Conservation (phyloP, 2,329 filamentous ascomycete genomes). For the Stemphylium beticola region DNA sequence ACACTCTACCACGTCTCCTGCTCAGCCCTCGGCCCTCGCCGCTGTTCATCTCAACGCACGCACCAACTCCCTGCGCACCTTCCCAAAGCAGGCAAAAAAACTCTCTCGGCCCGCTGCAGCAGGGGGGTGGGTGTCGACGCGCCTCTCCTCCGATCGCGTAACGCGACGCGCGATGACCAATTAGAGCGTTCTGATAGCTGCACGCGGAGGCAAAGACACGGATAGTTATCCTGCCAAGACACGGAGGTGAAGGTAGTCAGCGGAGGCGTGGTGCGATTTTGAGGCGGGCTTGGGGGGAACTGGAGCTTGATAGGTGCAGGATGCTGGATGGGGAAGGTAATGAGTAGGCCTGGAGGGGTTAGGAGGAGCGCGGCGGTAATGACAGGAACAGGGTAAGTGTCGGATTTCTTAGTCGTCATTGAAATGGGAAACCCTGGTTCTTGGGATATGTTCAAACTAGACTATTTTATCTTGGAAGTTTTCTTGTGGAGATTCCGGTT, state of each 20-base stretch:
- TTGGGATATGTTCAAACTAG: background rate
- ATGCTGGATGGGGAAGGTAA: background rate
- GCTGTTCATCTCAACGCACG: constrained; percentile 4
- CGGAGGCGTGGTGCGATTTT: background rate
- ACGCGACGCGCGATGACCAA: background rate
- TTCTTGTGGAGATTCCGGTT: no score
- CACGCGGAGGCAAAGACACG: background rate
- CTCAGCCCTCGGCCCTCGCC: constrained; percentile 9
- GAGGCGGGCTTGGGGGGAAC: no score
- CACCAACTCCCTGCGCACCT: constrained; percentile 15
- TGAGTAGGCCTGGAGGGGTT: no score
- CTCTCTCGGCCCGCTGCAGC: constrained; percentile 5
- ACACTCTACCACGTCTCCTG: background rate
- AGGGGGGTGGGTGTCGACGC: no score
- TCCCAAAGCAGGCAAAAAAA: constrained; percentile 14
- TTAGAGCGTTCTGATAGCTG: background rate
- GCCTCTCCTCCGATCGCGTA: no score
- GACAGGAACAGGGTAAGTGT: background rate
- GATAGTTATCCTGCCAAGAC: background rate
- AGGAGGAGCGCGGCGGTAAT: background rate
- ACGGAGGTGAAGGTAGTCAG: no score
- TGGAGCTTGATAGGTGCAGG: constrained; percentile 3
- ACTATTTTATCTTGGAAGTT: no score
- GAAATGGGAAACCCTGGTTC: background rate
- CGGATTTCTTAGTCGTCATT: background rate